Evolutionary conservation across 2,329 filamentous ascomycete species (phyloP), one percentile per base, ranked within the genome.

Genomic region (Trichoderma koningii): DNA sequence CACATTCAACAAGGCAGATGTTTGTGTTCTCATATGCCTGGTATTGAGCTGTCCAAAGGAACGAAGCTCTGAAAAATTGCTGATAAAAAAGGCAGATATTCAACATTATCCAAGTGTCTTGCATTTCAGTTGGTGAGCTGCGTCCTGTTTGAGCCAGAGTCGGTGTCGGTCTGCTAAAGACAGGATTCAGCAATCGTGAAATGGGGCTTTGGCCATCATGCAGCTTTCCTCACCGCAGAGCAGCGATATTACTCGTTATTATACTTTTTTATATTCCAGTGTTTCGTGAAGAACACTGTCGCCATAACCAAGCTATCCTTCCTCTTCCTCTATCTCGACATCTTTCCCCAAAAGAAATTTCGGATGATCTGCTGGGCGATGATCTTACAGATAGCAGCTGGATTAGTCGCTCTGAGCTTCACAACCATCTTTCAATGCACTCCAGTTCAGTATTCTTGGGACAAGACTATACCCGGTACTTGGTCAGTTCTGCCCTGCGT

Each of bases 221-320:
- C 59, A 2, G 38, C 48, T 34, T 63, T 45, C 7, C 59, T 63
- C n/a, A 63, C 42, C 5, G 26, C 38, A 9, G 59, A 63, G 38
- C n/a, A 63, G 21, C 59, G 59, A 23, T 63, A 63, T 12, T n/a
- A 63, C 59, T 63, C 59, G 15, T 38, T 63, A 15, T 42, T 63
- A 55, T 63, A 63, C n/a, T 63, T 63, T 30, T 63, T 63, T 15
- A 34, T 63, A 26, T 63, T 63, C 10, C 59, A 63, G 21, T 63
- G 48, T 14, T 63, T 63, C 12, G 48, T 63, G n/a, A 63, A 63
- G 19, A 53, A 63, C 50, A 63, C 59, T 5, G 59, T 63, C 17
- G 59, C 17, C 2, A 63, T 63, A 23, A 63, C 59, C 10, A 63
- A 63, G 9, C 15, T 63, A 7, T 63, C 59, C 4, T 63, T 63